A percentile compares a stretch with the other conserved stretches of the same genome.
Conservation (phyloP, 2,329 filamentous ascomycete species). For the Catunica adiposa region DNA sequence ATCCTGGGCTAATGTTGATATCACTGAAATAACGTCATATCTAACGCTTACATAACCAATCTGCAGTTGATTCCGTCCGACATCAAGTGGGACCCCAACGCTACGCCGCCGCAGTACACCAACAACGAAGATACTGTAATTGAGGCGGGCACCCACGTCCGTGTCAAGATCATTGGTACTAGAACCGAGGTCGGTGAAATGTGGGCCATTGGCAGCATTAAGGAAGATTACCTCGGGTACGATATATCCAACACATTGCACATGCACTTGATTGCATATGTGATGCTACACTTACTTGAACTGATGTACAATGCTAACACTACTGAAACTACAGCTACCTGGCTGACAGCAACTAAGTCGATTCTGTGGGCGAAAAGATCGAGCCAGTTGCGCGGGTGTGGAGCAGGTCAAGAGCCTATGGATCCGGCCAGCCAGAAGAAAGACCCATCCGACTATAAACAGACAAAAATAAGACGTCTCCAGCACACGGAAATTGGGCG, state of each 20-base stretch:
- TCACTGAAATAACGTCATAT: not conserved
- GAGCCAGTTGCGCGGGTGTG: too few relatives aligned
- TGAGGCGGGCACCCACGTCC: conserved; percentile 82
- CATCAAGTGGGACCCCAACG: conserved; percentile 88
- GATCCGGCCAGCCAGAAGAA: too few relatives aligned
- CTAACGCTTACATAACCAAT: not conserved
- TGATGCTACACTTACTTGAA: not conserved
- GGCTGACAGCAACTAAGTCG: conserved; percentile 9
- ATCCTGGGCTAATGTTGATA: too few relatives aligned
- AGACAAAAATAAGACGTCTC: too few relatives aligned
- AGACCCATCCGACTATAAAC: too few relatives aligned
- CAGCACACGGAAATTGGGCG: too few relatives aligned
- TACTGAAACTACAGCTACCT: conserved; percentile 5
- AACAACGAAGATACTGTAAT: conserved; percentile 90
- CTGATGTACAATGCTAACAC: not conserved
- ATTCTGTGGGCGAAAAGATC: not conserved
- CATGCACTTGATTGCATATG: not conserved
- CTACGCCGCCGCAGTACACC: conserved; percentile 90
- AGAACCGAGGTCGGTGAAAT: conserved; percentile 87
- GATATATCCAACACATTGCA: not conserved
- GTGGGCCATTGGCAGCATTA: conserved; percentile 95
- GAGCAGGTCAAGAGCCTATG: too few relatives aligned
- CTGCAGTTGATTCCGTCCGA: conserved; percentile 72
- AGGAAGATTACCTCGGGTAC: conserved; percentile 59
- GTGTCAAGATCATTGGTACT: conserved; percentile 86